phyloP scores from a whole-genome alignment of 768 basidiomycete species.

The Pisolithus tinctorius region DNA sequence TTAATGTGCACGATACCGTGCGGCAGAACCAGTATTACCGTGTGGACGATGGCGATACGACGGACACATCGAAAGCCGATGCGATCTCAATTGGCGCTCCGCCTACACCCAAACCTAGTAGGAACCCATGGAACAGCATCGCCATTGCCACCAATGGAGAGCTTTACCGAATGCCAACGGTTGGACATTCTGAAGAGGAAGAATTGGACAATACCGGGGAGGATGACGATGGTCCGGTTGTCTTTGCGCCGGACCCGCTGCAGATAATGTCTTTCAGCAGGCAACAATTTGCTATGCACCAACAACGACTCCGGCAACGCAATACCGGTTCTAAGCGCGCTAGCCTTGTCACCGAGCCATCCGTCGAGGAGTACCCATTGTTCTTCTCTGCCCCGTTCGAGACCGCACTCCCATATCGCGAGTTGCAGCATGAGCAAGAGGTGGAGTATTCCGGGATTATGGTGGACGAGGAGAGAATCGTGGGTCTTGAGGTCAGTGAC shows the following conservation, averaged over 20 bases:
- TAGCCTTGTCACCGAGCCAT: constrained; percentile 7
- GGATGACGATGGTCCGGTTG: too few relatives aligned
- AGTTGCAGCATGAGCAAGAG: constrained; percentile 14
- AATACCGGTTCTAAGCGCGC: background rate
- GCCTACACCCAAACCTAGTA: background rate
- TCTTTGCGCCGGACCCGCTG: too few relatives aligned
- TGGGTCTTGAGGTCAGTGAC: constrained; percentile 34
- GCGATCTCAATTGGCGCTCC: background rate
- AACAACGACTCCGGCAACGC: background rate
- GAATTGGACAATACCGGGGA: too few relatives aligned
- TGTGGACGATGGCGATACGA: background rate
- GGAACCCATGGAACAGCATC: too few relatives aligned
- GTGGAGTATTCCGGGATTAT: constrained; percentile 33
- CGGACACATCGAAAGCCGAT: background rate
- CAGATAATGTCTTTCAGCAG: background rate
- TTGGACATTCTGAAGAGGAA: too few relatives aligned
- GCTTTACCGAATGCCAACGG: too few relatives aligned
- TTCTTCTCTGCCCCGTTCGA: constrained; percentile 22
- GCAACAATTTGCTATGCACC: background rate
- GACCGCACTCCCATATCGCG: constrained; percentile 27
- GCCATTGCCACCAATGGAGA: too few relatives aligned
- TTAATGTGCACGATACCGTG: constrained; percentile 18
- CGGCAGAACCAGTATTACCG: background rate
- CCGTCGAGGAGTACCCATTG: constrained; percentile 7
- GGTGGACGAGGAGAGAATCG: constrained; percentile 36